Base-by-base conservation (phyloP, 1,139 yeast genomes). In the Yamadazyma epiphylla region DNA sequence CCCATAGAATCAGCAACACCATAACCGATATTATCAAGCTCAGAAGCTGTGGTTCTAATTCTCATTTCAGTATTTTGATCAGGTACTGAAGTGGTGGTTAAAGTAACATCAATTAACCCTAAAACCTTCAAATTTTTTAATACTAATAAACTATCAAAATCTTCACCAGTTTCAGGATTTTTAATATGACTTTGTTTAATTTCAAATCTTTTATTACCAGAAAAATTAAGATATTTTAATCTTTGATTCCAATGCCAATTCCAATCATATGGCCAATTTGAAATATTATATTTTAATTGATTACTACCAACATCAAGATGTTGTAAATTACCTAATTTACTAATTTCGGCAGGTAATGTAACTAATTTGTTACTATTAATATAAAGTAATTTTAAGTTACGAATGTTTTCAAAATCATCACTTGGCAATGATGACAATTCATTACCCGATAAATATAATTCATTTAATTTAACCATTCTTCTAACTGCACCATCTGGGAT, bases 231-330 rank as follows among this genome's bases (percentile, higher is more conserved):
- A 48, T 84, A 88, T 44, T 70, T 77, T 53, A 94, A 67, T 27
- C 80, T 79, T 33, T 72, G 65, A 51, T 91, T 94, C 67, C 80
- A 80, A 48, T 84, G 82, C 98, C 98, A 94, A 55, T 87, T 91
- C 97, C 97, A 91, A 54, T 91, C 98, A 51, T 87, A 89, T 5
- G 94, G 94, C 77, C 89, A 86, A 53, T 91, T 91, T 10, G 94
- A 83, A 36, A 91, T 87, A 46, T 94, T 91, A 56, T 91, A 91
- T 49, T 89, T 84, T 53, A 94, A 65, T 42, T 80, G 84, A 53
- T 94, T 94, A 3, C 95, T 85, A 3, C 97, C 95, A 12, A 87
- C 94, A 60, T 94, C 99, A 26, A 94, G 69, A 12, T 80, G 81
- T 24, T 73, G 74, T 45, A 94, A 61, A 21, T 75, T 72, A 1